Evolutionary conservation across 2,329 filamentous ascomycete genomes (phyloP).

Genomic region (Beauveria pseudobassiana): DNA sequence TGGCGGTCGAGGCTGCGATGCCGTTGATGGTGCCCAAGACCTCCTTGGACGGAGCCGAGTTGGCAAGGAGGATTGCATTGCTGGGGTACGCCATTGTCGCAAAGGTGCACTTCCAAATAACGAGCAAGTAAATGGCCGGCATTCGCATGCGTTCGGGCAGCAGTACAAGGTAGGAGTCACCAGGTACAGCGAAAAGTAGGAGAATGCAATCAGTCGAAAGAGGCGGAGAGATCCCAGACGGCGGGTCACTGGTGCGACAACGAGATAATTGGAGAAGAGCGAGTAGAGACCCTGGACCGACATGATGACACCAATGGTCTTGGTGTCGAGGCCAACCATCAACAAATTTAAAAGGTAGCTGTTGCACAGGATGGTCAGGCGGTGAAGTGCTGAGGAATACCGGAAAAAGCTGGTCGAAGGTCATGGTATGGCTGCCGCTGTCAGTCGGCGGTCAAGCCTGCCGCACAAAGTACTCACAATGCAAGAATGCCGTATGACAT

Average conservation of each 20-base stretch:
- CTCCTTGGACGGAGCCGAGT: constrained; percentile 75
- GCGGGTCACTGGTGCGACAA: constrained; percentile 73
- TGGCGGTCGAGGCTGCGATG: constrained; percentile 83
- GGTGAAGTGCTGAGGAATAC: constrained; percentile 73
- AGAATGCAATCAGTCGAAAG: constrained; percentile 72
- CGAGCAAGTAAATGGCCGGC: constrained; percentile 65
- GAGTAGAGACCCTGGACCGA: constrained; percentile 86
- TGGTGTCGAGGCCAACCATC: constrained; percentile 79
- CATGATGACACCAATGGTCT: constrained; percentile 80
- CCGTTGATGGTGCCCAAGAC: constrained; percentile 91
- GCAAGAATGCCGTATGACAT: constrained; percentile 86
- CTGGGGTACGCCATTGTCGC: constrained; percentile 87
- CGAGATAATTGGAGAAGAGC: constrained; percentile 73
- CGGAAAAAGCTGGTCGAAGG: constrained; percentile 87
- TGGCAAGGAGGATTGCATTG: constrained; percentile 81
- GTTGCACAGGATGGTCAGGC: constrained; percentile 41
- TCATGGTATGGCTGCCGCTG: constrained; percentile 76
- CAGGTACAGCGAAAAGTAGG: constrained; percentile 84
- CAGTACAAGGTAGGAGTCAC: constrained; percentile 78
- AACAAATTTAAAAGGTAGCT: constrained; percentile 79
- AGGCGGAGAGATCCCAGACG: constrained; percentile 71
- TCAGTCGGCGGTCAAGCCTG: background rate
- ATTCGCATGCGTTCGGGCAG: constrained; percentile 66
- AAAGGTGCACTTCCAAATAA: constrained; percentile 90
- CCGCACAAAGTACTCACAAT: constrained; percentile 60